Conservation (phyloP, 208 protist genomes). For the Lotmaria passim region DNA sequence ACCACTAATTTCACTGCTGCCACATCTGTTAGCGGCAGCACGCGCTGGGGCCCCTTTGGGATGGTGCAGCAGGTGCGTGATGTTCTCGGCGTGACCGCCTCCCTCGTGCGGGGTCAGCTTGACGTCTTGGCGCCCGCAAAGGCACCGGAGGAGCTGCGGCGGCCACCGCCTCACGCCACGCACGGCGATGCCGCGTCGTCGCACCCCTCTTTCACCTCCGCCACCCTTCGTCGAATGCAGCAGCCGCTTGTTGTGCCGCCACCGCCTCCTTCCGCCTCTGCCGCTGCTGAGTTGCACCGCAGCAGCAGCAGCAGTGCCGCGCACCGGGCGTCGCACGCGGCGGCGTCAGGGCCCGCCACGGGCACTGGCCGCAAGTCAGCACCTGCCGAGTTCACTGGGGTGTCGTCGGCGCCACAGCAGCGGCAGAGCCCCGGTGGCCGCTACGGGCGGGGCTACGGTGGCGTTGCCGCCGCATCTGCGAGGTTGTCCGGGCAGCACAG, state of each 20-base stretch:
- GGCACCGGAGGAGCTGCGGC: background rate
- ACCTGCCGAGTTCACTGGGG: background rate
- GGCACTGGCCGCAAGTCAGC: background rate
- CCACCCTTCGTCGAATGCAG: too few relatives aligned
- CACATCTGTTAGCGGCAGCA: conserved; percentile 1
- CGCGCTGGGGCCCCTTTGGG: conserved; percentile 31
- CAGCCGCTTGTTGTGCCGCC: too few relatives aligned
- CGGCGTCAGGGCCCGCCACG: background rate
- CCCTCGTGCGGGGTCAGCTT: conserved; percentile 59
- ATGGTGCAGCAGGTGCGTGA: conserved; percentile 64
- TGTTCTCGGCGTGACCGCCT: conserved; percentile 65
- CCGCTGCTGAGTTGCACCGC: background rate
- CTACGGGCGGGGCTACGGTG: background rate
- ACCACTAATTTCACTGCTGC: background rate
- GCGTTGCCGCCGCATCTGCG: too few relatives aligned
- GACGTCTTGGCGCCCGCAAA: conserved; percentile 41
- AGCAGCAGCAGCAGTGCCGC: background rate
- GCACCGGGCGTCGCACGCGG: background rate
- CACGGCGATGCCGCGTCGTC: background rate
- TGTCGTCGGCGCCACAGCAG: background rate
- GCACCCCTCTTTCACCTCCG: too few relatives aligned
- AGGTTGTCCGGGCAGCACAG: background rate
- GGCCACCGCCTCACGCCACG: conserved; percentile 13
- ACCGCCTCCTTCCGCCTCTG: too few relatives aligned
- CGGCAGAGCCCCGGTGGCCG: conserved; percentile 1